Percentiles rank a stretch among this genome's conserved stretches.
Evolutionary conservation across 306 rosid genomes (phyloP).

Genomic region (Quercus mongolica): DNA sequence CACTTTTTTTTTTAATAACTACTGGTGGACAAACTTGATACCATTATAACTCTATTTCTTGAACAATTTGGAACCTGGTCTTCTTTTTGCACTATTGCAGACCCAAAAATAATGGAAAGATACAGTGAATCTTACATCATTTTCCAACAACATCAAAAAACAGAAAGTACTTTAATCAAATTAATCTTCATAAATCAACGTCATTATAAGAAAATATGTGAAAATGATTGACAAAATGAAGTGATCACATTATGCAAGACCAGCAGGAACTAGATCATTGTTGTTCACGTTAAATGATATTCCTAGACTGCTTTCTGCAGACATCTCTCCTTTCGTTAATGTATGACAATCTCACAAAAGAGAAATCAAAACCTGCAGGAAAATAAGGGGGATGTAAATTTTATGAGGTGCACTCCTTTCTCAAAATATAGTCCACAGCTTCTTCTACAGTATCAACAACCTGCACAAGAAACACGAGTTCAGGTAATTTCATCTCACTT

Average conservation of each 20-base stretch:
- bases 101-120: neutral
- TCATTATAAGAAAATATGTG: neutral
- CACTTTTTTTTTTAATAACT: neutral
- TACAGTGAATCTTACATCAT: neutral
- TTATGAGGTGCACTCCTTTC: slow-evolving; percentile 38
- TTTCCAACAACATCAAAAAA: neutral
- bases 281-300: neutral
- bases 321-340: neutral
- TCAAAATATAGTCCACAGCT: slow-evolving; percentile 58
- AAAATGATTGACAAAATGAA: neutral
- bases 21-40: no score
- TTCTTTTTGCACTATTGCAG: neutral
- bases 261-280: neutral
- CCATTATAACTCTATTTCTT: neutral
- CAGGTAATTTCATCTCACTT: neutral
- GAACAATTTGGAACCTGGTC: neutral
- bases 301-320: neutral
- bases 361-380: slow-evolving; percentile 18
- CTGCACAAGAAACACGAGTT: slow-evolving; percentile 36
- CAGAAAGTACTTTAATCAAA: neutral
- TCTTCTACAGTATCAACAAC: slow-evolving; percentile 72
- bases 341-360: slow-evolving; percentile 7
- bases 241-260: neutral
- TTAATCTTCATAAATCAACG: neutral
- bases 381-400: neutral